Evolutionary conservation across 139 green algal species (phyloP), one percentile per base, ranked within the genome.

Genomic region (Coelastrella sp.): DNA sequence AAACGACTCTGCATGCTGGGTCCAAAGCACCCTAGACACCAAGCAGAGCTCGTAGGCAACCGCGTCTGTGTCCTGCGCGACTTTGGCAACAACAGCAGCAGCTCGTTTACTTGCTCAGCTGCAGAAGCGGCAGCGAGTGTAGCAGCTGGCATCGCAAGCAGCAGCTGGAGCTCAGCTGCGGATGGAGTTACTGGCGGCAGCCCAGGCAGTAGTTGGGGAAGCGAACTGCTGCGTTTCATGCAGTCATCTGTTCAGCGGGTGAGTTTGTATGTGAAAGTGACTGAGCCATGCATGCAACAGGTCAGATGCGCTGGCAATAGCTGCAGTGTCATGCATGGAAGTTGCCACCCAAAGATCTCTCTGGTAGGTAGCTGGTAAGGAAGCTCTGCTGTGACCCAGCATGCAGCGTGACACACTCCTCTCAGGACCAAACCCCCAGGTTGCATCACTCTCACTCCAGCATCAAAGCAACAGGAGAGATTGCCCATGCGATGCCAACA

Each of bases 151-250:
- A 14, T 57, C 5, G n/a, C 71, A 58, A 87, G 58, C 81, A 87
- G 59, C 14, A 87, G 81, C 81, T 54, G 81, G 23, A 86, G 16
- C 54, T 13, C 17, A 57, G 2, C 17, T 8, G 57, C 58, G 61
- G 81, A 61, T 47, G 47, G 65, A 5, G 13, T 7, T 47, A 80
- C 10, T 16, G 59, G 85, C 23, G 74, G 85, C 85, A 90, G 74
- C 73, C 85, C 59, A 47, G 73, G 65, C 3, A 4, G 32, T 3
- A 73, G 59, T 5, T 71, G 87, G 14, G 92, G 90, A 23, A 66
- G 68, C n/a, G 91, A 93, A 85, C 32, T 93, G 88, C 84, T 93
- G 20, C 79, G 88, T 0, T 93, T 93, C 73, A 93, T 93, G 91
- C 74, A 88, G 47, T 56, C 22, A 7, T 77, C 57, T 61, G 87